Percentiles rank a stretch among this genome's conserved stretches.
Conservation (phyloP, 805 yeast species). For the Barnettozyma sp. region DNA sequence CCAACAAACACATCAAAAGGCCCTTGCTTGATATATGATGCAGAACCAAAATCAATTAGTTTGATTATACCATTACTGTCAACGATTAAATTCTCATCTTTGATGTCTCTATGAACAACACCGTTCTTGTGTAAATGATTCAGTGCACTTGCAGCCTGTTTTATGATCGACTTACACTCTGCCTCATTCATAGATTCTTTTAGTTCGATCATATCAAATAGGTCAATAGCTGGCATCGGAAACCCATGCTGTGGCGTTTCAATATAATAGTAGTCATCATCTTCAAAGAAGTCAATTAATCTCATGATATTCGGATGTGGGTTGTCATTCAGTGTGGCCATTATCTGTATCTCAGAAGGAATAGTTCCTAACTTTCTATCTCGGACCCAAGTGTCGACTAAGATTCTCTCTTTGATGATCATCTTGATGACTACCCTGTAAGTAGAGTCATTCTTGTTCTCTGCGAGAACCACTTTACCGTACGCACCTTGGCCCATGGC, state of each 20-base stretch:
- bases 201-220: constrained; percentile 87
- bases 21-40: constrained; percentile 84
- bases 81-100: constrained; percentile 89
- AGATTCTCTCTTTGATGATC: constrained; percentile 83
- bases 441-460: constrained; percentile 52
- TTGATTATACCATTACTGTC: constrained; percentile 77
- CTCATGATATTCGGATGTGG: constrained; percentile 88
- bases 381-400: constrained; percentile 96
- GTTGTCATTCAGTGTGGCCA: constrained; percentile 67
- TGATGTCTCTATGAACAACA: constrained; percentile 88
- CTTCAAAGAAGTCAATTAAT: constrained; percentile 88
- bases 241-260: constrained; percentile 88
- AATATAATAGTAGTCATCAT: constrained; percentile 78
- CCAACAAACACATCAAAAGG: constrained; percentile 98
- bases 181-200: constrained; percentile 72
- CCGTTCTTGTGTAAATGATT: constrained; percentile 79
- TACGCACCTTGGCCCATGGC: constrained; percentile 95
- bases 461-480: constrained; percentile 83
- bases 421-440: constrained; percentile 78
- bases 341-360: constrained; percentile 92
- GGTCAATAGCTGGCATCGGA: constrained; percentile 80
- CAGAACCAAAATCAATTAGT: constrained; percentile 91
- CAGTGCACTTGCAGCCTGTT: constrained; percentile 73
- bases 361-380: constrained; percentile 88
- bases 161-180: constrained; percentile 73